Evolutionary conservation across 202 grass and related monocot species (phyloP), one percentile per base, ranked within the genome.

Genomic region (Setaria italica): DNA sequence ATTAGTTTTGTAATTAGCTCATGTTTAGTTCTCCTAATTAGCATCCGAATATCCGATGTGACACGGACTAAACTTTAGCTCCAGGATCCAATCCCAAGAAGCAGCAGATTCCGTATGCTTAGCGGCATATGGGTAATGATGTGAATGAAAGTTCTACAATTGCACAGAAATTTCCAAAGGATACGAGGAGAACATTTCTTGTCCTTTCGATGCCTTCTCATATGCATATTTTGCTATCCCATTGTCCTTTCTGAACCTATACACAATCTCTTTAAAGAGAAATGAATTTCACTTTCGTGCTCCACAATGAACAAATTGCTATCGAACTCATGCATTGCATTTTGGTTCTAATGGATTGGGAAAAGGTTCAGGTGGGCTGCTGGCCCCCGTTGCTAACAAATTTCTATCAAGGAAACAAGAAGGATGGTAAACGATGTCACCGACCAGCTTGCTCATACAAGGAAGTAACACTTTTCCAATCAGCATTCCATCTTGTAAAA

Each of bases 141-240:
- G 57, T 73, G 60, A 70, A 17, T 59, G 11, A 2, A 46, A 25
- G 42, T 35, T 35, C 1, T 2, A 35, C 37, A 77, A 25, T 25
- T 25, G 71, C 19, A 79, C 1, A 83, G 19, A 88, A 64, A 70
- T 72, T 77, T 77, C 33, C 2, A 9, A 78, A 90, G 88, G 88
- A 94, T 99, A 99, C 88, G 94, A 99, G 14, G 91, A 90, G 62
- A 99, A 92, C 88, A 99, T 92, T 92, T 99, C 97, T 85, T 99
- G 97, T 88, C 92, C 97, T 90, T 94, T 99, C 35, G 97, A 96
- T 84, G 97, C 97, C 85, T 94, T 99, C 85, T 99, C 97, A 83
- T 96, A 99, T 77, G 97, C 97, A 77, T 92, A 92, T 90, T 99
- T 99, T 75, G 94, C 97, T 94, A 94, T 99, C 80, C 90, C 97